Conservation (phyloP, 169 alveolate genomes). For the Perkinsus chesapeaki region DNA sequence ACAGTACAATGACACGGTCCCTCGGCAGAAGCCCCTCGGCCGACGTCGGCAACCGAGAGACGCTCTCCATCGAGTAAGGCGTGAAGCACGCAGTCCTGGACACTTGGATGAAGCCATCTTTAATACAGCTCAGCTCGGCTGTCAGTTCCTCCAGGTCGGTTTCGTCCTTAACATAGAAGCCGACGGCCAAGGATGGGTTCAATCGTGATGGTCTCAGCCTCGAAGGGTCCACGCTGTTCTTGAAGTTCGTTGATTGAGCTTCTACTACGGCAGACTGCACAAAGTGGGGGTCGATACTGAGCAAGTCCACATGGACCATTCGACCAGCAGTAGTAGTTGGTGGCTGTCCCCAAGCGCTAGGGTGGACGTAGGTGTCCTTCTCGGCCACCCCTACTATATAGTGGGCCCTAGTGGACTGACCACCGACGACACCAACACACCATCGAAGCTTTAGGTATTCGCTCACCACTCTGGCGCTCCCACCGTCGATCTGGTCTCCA, state of each 20-base stretch:
- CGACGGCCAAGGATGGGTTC: not conserved
- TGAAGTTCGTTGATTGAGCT: not conserved
- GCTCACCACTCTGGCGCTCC: not conserved
- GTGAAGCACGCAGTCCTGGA: too few relatives aligned
- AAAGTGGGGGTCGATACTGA: not conserved
- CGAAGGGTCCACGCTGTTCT: not conserved
- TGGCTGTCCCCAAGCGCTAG: not conserved
- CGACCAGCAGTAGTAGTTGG: too few relatives aligned
- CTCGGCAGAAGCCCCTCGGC: not conserved
- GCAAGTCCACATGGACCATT: not conserved
- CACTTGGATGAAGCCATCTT: not conserved
- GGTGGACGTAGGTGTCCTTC: not conserved
- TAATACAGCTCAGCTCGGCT: not conserved
- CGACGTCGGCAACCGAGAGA: not conserved
- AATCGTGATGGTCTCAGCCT: not conserved
- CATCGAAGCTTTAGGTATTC: not conserved
- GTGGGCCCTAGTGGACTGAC: not conserved
- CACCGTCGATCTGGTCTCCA: not conserved
- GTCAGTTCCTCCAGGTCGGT: not conserved
- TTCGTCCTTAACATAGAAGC: not conserved
- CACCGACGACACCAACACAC: not conserved
- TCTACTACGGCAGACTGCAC: not conserved
- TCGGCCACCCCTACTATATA: not conserved
- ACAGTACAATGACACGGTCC: not conserved
- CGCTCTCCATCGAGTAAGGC: too few relatives aligned